These are phyloP conservation scores for Penicillium brasilianum DNA, from an alignment of 2,329 filamentous ascomycete species.

Conservation along the genomic window DNA sequence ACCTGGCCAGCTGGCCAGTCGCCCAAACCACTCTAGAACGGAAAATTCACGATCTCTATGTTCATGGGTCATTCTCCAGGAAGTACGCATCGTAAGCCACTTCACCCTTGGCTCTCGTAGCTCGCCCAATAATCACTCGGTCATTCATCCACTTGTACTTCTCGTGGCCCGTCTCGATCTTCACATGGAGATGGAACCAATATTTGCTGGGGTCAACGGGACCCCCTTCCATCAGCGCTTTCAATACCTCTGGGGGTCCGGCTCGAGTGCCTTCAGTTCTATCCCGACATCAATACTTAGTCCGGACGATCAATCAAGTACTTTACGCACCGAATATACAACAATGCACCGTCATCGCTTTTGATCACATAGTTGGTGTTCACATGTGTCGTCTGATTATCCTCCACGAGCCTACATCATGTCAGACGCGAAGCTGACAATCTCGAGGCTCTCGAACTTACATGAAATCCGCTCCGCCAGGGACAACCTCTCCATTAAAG, in stretches of 20 bases:
- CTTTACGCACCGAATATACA: constrained; percentile 30
- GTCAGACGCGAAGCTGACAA: neutral
- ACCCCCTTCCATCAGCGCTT: constrained; percentile 34
- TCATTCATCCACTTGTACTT: constrained; percentile 37
- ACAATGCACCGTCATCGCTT: constrained; percentile 33
- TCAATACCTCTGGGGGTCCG: constrained; percentile 33
- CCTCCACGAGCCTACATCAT: constrained; percentile 31
- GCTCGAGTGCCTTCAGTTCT: constrained; percentile 37
- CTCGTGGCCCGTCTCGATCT: constrained; percentile 33
- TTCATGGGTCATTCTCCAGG: constrained; percentile 28
- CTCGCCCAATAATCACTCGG: constrained; percentile 34
- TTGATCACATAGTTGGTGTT: constrained; percentile 37
- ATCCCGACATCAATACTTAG: neutral
- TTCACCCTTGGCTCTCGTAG: constrained; percentile 32
- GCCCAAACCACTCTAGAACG: neutral
- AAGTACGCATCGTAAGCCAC: constrained; percentile 38
- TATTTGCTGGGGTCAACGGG: constrained; percentile 32
- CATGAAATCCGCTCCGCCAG: constrained; percentile 37
- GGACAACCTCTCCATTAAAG: constrained; percentile 32
- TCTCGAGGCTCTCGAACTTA: constrained; percentile 7
- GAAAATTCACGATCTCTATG: neutral
- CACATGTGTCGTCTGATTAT: constrained; percentile 35
- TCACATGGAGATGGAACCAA: constrained; percentile 37
- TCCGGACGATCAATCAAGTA: neutral
- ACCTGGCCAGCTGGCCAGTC: neutral